Evolutionary conservation across 176 grass and related monocot genomes (phyloP).

Genomic region (Musa itinerans): DNA sequence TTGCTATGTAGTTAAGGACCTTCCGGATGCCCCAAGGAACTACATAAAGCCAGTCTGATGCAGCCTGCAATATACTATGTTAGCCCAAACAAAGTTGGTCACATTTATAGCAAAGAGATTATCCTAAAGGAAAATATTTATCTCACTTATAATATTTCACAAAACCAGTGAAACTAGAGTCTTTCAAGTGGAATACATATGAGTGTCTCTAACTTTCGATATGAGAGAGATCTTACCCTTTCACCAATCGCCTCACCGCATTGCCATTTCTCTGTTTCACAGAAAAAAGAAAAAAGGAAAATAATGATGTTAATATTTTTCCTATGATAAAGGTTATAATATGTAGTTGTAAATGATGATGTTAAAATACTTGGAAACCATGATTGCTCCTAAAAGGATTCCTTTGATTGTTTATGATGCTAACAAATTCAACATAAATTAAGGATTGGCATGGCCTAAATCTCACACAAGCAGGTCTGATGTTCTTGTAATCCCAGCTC

Average conservation of each 20-base stretch:
- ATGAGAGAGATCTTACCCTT: constrained; percentile 40
- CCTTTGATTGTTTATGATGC: too few species aligned
- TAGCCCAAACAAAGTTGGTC: neutral
- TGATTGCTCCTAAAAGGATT: too few species aligned
- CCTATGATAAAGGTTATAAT: too few species aligned
- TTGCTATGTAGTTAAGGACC: constrained; percentile 56
- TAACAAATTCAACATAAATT: too few species aligned
- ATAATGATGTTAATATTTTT: too few species aligned
- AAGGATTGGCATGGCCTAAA: too few species aligned
- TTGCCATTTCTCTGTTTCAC: constrained; percentile 41
- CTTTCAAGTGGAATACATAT: too few species aligned
- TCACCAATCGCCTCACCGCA: constrained; percentile 79
- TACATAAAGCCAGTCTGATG: constrained; percentile 93
- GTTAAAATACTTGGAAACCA: too few species aligned
- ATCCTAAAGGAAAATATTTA: neutral
- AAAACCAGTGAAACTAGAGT: neutral
- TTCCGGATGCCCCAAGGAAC: constrained; percentile 89
- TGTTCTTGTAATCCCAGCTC: too few species aligned
- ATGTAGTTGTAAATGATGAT: too few species aligned
- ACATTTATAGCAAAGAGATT: neutral
- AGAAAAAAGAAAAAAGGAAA: constrained; percentile 23
- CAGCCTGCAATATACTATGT: constrained; percentile 58
- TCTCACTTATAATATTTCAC: neutral
- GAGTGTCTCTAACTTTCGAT: too few species aligned
- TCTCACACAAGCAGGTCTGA: too few species aligned